Evolutionary conservation across 805 yeast species (phyloP), one percentile per base, ranked within the genome.

Genomic region (Metschnikowia hibisci): DNA sequence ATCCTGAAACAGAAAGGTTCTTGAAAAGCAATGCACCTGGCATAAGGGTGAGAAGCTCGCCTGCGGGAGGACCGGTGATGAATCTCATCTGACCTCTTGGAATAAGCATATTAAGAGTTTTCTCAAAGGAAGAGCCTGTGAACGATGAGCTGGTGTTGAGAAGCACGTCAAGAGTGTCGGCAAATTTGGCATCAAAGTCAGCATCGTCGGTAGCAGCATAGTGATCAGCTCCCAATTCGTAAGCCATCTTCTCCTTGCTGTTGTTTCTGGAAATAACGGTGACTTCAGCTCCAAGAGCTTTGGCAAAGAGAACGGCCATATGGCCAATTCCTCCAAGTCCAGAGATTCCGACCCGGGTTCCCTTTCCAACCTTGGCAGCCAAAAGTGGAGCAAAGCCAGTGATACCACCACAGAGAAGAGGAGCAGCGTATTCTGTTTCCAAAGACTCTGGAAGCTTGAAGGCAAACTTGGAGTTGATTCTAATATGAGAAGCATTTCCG

Each of bases 271-370:
- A 75, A 52, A 80, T 64, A 12, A 79, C 78, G 41, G 67, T 67
- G 23, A 78, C 82, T 45, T 78, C 80, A 27, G 82, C 81, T 26
- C 84, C 85, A 50, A 80, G 56, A 10, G 84, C 83, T 45, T 66
- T 66, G 31, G 84, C 80, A 50, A 76, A 76, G 56, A 71, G 69
- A 44, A 81, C 59, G n/a, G 74, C 81, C 68, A 78, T 68, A 64
- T 78, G 82, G 37, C 86, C 86, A 39, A 81, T 69, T 31, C 86
- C 85, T 41, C 86, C 86, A 45, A 81, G 69, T 41, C 84, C 84
- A 46, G 75, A 71, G 44, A 80, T 62, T 38, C 82, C 85, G 39
- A 81, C 81, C 33, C 64, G 70, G 39, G 66, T 67, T 27, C 50
- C 49, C 35, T 34, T 35, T 13, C 41, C 40, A 13, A 32, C 48